These are phyloP conservation scores for Eucommia ulmoides DNA, from an alignment of 257 asterid genomes.

Conservation along the genomic window DNA sequence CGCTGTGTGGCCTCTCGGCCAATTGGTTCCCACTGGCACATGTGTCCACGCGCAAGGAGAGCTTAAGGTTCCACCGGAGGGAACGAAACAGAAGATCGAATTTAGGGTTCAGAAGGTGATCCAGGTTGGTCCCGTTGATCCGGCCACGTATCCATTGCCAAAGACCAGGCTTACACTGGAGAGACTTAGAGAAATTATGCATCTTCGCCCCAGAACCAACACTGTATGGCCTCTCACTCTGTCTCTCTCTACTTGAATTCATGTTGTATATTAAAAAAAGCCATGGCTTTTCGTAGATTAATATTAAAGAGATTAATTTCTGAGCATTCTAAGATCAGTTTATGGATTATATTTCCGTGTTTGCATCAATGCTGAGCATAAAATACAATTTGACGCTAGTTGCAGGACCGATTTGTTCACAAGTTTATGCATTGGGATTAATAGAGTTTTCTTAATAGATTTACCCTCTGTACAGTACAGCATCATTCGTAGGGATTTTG, in stretches of 20 bases:
- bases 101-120: slow-evolving; percentile 54
- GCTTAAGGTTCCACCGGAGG: slow-evolving; percentile 69
- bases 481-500: too few species aligned
- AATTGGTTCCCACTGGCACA: slow-evolving; percentile 74
- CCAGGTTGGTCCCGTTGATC: slow-evolving; percentile 72
- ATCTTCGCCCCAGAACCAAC: slow-evolving; percentile 84
- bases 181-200: slow-evolving; percentile 63
- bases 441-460: too few species aligned
- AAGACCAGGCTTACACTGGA: slow-evolving; percentile 70
- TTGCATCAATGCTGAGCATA: too few species aligned
- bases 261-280: background rate
- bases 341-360: too few species aligned
- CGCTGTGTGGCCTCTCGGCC: slow-evolving; percentile 42
- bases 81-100: slow-evolving; percentile 66
- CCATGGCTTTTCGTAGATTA: background rate
- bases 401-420: too few species aligned
- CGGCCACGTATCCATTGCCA: slow-evolving; percentile 79
- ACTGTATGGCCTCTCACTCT: slow-evolving; percentile 30
- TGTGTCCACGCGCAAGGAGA: slow-evolving; percentile 63
- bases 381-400: too few species aligned
- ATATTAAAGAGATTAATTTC: background rate
- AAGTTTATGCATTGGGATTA: too few species aligned
- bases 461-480: too few species aligned
- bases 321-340: too few species aligned
- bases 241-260: background rate